These are phyloP conservation scores for Macadamia integrifolia DNA, from an alignment of 164 flowering plant genomes.

Conservation along the genomic window DNA sequence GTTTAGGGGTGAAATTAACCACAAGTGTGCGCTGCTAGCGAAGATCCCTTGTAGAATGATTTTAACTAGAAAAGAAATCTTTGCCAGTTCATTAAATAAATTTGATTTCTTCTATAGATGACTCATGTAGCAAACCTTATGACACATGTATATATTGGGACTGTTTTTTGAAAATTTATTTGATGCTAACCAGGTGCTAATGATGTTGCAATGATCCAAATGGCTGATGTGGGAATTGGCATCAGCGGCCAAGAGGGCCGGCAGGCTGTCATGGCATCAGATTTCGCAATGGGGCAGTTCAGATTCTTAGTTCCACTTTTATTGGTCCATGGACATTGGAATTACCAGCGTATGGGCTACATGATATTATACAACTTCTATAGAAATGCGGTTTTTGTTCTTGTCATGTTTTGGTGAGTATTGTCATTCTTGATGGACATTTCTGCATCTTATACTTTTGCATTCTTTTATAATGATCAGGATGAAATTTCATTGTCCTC, in stretches of 20 bases:
- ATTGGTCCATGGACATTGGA: conserved; percentile 84
- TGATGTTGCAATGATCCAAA: conserved; percentile 88
- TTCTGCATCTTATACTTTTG: no score
- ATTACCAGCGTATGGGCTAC: conserved; percentile 75
- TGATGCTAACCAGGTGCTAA: conserved; percentile 54
- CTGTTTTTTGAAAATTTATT: no score
- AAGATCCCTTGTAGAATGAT: no score
- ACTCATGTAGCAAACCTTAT: no score
- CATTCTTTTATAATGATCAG: no score
- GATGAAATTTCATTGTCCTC: no score
- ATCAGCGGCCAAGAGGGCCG: conserved; percentile 89
- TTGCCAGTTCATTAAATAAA: no score
- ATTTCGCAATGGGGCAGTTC: conserved; percentile 84
- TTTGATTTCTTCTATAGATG: no score
- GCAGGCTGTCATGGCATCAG: conserved; percentile 91
- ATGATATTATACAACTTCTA: conserved; percentile 79
- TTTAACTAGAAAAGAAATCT: no score
- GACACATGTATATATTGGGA: no score
- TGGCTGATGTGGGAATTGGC: conserved; percentile 85
- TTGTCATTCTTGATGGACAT: background rate
- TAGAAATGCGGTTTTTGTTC: conserved; percentile 60
- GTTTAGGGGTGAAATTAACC: no score
- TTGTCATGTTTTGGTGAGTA: conserved; percentile 51
- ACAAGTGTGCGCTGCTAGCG: no score
- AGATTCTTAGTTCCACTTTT: conserved; percentile 72